Evolutionary conservation across 78 protist species (phyloP), one percentile per base, ranked within the genome.

Genomic region (Dictyostelium firmibasis): DNA sequence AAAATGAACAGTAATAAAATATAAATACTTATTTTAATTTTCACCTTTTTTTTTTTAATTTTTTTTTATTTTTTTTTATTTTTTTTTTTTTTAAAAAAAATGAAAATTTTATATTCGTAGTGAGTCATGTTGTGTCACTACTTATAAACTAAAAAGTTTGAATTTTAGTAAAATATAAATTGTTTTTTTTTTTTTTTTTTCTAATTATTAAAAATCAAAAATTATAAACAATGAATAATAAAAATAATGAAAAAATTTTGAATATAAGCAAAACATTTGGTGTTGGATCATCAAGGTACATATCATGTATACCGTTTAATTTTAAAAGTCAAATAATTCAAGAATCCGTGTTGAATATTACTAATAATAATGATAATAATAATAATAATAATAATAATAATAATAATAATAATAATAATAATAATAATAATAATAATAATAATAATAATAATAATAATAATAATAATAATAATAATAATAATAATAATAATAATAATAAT

Each of bases 231-330:
- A n/a, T n/a, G n/a, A 29, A 31, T 25, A 69, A 31, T 69, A 69
- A 69, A 31, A 69, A 31, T 69, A 69, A 31, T 69, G 8, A 5
- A 31, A 70, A 70, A 7, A 35, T 75, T 1, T 41, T 43, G 47
- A n/a, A 82, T 27, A 82, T 82, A 7, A 57, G 33, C 1, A 35
- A 89, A 31, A 38, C 88, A 43, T 89, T 57, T 81, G 94, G 94
- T 23, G 87, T 89, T 64, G 94, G 94, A 31, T 89, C 94, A 81
- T 78, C 94, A 41, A 89, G 94, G 47, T 89, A 89, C 47, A 78
- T 89, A 70, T 89, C 94, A 33, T 89, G 86, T 50, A n/a, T 89
- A 16, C 81, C 89, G 3, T 67, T 67, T 18, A 53, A 41, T 20
- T 82, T 82, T 60, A n/a, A 31, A 67, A 67, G 72, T 0, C 75